Evolutionary conservation across 2,329 filamentous ascomycete genomes (phyloP).

Genomic region (Phaeosphaeriaceae sp.): DNA sequence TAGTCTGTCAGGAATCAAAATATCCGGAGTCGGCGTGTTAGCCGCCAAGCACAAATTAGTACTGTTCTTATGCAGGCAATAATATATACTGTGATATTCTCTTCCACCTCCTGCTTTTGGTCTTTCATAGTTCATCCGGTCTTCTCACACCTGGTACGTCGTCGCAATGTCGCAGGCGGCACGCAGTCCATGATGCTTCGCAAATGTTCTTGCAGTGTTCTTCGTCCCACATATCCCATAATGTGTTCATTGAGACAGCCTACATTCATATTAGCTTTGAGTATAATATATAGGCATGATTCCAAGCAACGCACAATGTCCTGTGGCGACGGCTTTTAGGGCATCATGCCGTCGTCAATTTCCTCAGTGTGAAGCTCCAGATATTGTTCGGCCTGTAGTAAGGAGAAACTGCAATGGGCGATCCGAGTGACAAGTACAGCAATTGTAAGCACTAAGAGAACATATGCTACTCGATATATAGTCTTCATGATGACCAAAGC

Average conservation of each 20-base stretch:
- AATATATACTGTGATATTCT: too few relatives aligned
- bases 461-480: constrained; percentile 6
- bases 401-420: constrained; percentile 11
- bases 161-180: constrained; percentile 16
- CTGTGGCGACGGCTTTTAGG: constrained; percentile 13
- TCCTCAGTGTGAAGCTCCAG: constrained; percentile 3
- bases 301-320: constrained; percentile 3
- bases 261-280: not conserved
- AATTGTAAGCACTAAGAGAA: constrained; percentile 6
- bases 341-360: not conserved
- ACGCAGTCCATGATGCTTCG: constrained; percentile 22
- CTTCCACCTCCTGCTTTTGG: too few relatives aligned
- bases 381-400: not conserved
- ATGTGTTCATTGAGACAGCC: constrained; percentile 23
- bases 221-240: constrained; percentile 22
- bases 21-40: too few relatives aligned
- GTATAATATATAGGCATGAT: too few relatives aligned
- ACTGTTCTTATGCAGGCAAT: too few relatives aligned
- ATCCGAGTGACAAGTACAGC: constrained; percentile 7
- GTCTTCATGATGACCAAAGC: constrained; percentile 4
- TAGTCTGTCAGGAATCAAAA: too few relatives aligned
- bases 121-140: constrained; percentile 11
- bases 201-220: constrained; percentile 24
- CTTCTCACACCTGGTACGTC: constrained; percentile 14
- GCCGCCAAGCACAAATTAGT: too few relatives aligned